phyloP scores from a whole-genome alignment of 441 rosid genomes.

The Corymbia citriodora region DNA sequence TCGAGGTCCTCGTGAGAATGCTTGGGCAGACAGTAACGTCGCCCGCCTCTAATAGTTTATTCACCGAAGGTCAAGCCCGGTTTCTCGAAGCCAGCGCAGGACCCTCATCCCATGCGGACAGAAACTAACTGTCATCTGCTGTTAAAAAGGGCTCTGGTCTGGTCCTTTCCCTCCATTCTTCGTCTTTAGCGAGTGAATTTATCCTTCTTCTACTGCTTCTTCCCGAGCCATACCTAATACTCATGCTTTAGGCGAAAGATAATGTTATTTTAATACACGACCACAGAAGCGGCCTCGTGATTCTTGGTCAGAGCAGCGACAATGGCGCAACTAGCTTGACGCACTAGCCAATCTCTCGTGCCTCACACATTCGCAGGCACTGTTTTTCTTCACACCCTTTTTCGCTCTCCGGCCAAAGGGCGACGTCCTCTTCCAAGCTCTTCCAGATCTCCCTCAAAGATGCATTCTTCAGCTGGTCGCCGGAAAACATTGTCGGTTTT shows the following conservation, averaged over 20 bases:
- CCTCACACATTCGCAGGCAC: neutral
- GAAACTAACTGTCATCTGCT: neutral
- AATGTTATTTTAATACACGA: neutral
- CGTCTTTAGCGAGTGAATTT: neutral
- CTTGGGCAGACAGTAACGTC: neutral
- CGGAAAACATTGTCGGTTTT: neutral
- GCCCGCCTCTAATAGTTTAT: neutral
- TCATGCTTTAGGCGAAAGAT: neutral
- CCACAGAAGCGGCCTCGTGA: neutral
- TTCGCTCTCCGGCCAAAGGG: neutral
- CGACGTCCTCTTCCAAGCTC: neutral
- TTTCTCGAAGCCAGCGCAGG: neutral
- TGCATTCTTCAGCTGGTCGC: conserved; percentile 13
- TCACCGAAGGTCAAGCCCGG: neutral
- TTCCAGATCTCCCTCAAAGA: neutral
- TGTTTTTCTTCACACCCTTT: neutral
- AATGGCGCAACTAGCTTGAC: neutral
- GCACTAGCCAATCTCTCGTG: neutral
- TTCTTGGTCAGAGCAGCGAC: neutral
- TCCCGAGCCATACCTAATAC: neutral
- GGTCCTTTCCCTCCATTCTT: neutral
- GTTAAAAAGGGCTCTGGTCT: neutral
- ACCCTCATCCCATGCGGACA: neutral
- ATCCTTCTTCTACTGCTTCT: neutral
- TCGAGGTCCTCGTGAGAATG: neutral